Evolutionary conservation across 1,139 yeast genomes (phyloP), one percentile per base, ranked within the genome.

Genomic region (Nakaseomyces uthaithaninus): DNA sequence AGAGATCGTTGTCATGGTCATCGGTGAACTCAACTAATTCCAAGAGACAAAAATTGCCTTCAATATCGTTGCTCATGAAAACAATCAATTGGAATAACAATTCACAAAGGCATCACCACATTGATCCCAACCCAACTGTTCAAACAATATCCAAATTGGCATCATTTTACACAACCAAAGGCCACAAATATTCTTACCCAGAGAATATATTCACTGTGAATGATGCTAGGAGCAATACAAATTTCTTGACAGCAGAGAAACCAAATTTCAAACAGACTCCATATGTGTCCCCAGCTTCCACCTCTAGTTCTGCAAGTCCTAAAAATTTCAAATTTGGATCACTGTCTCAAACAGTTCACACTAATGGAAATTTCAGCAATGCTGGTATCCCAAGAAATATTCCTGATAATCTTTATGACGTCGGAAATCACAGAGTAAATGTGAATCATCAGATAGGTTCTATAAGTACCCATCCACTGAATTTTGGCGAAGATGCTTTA

Each of bases 151-250:
- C 55, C 7, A 46, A 47, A 35, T 26, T 52, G 33, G 52, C 59
- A 3, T 48, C 54, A 2, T 51, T 54, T 33, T 54, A 53, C 42
- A 53, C 50, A 26, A 52, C 56, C 10, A 18, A 37, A 18, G 57
- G 55, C 7, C 57, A 52, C 42, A 45, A 48, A 28, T 53, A 54
- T 40, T 46, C 53, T 3, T 54, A 53, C 34, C 56, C 57, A 2
- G 49, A 46, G 17, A 45, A 45, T 23, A 36, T 36, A 19, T 36
- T 18, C 9, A 31, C 35, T n/a, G 35, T 31, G 6, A 31, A 8
- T 11, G 18, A 28, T 11, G 11, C 33, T n/a, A 9, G 22, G 11
- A 2, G 33, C 11, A 11, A 17, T 17, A 17, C 24, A 22, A 7
- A 22, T 22, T 7, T 7, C 24, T 10, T 22, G 24, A 22, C 7